A percentile compares a stretch with the other conserved stretches of the same genome.
phyloP scores from a whole-genome alignment of 768 basidiomycete genomes.

The Coprinopsis strossmayeri region DNA sequence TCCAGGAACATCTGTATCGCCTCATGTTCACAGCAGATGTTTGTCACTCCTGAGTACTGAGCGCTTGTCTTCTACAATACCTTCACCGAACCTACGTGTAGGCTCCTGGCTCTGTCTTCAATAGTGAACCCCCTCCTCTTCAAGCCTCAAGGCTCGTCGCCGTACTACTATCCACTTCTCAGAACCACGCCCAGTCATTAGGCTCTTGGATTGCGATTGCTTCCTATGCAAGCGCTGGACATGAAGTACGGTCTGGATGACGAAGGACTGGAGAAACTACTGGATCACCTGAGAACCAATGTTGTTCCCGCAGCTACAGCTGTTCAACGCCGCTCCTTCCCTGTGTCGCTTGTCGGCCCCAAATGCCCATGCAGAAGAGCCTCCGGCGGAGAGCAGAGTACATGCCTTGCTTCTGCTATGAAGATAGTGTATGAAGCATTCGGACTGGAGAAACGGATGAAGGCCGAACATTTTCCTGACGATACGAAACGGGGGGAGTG shows the following conservation, averaged over 20 bases:
- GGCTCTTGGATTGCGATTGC: too few species aligned
- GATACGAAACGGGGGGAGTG: neutral
- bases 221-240: too few species aligned
- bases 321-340: too few species aligned
- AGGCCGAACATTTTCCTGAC: neutral
- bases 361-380: neutral
- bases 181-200: too few species aligned
- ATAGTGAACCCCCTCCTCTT: too few species aligned
- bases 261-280: too few species aligned
- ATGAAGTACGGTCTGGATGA: too few species aligned
- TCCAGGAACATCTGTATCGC: neutral
- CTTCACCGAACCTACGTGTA: too few species aligned
- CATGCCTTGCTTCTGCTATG: neutral
- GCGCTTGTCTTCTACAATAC: neutral
- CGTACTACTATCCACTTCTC: neutral
- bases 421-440: neutral
- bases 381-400: neutral
- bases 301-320: too few species aligned
- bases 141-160: neutral
- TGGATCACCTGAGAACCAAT: too few species aligned
- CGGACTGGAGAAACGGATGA: neutral
- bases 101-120: neutral
- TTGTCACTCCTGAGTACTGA: too few species aligned
- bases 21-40: neutral
- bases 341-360: neutral